Base-by-base conservation (phyloP, 768 basidiomycete species). In the Lentinula edodes region DNA sequence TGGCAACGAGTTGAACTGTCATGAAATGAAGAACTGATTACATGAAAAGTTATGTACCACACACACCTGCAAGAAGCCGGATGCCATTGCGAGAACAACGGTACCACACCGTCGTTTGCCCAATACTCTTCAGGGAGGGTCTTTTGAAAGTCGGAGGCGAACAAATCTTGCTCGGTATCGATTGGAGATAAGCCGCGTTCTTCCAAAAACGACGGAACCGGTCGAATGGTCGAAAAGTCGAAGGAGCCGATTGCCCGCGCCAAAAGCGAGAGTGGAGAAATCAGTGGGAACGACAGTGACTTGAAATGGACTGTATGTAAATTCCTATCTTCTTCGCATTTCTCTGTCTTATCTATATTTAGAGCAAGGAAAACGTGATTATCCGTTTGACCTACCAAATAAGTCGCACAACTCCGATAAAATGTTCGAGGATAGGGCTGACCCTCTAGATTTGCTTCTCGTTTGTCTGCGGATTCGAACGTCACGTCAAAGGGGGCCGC, bases 41-140 rank as follows among this genome's bases (percentile, higher is more conserved):
- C 2, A 50, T 28, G 10, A 23, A 13, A 15, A 55, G 32, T 5
- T 48, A 12, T 38, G 38, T 3, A 18, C 0, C n/a, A 32, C 20
- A 61, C 71, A 52, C 64, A 80, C 79, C 68, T 64, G 76, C 81
- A 83, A 9, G 73, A 66, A 60, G 73, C 68, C 13, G 82, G 79
- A 70, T 83, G 82, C 75, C 76, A 82, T 60, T 81, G 81, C 6
- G 80, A 81, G 65, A 82, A 80, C 15, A 78, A 13, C 7, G 81
- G 80, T 5, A 81, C 80, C 6, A 83, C 71, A 8, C 82, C 80
- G 62, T 83, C 82, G 64, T 81, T 83, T 0, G 73, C 75, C 66
- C 72, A 71, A 59, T 74, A 72, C 57, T 74, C 71, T 50, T 74
- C 71, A 3, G 71, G 68, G 15, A 73, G 65, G n/a, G 6, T 52